Percentiles rank a stretch among this genome's conserved stretches.
phyloP scores from a whole-genome alignment of 345 rosid genomes.

The Punica granatum region DNA sequence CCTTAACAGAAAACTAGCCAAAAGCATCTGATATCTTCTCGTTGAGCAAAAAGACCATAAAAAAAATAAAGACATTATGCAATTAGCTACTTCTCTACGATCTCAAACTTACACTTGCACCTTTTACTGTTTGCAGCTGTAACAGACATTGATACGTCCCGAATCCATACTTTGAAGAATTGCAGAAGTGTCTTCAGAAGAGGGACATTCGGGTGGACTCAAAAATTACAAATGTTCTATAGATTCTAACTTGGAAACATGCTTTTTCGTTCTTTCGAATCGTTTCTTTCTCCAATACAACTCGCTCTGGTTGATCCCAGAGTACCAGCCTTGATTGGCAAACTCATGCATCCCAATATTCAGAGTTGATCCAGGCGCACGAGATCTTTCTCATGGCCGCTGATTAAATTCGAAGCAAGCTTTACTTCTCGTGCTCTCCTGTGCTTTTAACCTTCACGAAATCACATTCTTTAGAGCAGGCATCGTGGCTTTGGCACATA shows the following conservation, averaged over 20 bases:
- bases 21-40: too few species aligned
- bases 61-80: too few species aligned
- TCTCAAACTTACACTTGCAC: not conserved
- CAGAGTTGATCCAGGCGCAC: not conserved
- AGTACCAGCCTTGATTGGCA: not conserved
- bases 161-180: conserved; percentile 5
- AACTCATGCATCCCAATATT: not conserved
- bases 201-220: not conserved
- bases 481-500: too few species aligned
- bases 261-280: too few species aligned
- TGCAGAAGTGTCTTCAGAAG: not conserved
- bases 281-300: too few species aligned
- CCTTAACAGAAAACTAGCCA: too few species aligned
- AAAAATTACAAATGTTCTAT: not conserved
- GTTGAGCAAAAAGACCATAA: too few species aligned
- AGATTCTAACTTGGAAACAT: not conserved
- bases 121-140: not conserved
- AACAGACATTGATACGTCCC: conserved; percentile 3
- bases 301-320: not conserved
- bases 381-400: not conserved
- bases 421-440: not conserved
- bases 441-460: too few species aligned
- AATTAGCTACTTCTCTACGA: too few species aligned
- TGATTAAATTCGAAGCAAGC: not conserved
- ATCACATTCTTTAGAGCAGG: too few species aligned